Base-by-base conservation (phyloP, 2,329 filamentous ascomycete genomes). In the Dichotomopilus funicola region DNA sequence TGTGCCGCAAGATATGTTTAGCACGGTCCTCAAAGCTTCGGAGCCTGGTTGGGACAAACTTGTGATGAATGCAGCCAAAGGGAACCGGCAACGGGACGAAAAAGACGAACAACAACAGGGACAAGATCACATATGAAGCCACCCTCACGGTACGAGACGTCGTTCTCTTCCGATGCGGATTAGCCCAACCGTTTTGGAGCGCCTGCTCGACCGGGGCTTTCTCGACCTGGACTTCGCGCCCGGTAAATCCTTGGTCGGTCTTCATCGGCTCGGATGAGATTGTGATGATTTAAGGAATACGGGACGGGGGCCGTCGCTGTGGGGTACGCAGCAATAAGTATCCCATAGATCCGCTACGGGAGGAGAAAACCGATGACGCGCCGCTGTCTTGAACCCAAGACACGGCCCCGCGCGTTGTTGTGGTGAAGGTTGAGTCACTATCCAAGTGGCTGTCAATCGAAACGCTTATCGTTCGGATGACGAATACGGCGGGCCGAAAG, bases 1-100 rank as follows among this genome's bases (percentile, higher is more conserved):
- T 77, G 5, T 68, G 60, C 5, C 70, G 68, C 36, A 81, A 70
- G 37, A 81, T 76, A 37, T 66, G 67, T 38, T 71, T 72, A 42
- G 77, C 77, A 40, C 77, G 71, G 49, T 76, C 67, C 49, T 80
- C 73, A 27, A 77, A 63, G 4, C 71, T 71, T 55, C 63, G 61
- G 37, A 49, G 43, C 5, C 48, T 53, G 3, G 7, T 40, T 43
- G 31, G 33, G 37, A 35, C 42, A n/a, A 44, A n/a, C 12, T 13
- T 37, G 37, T 41, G 54, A 11, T 35, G 51, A 35, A 50, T 34
- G 42, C 53, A 46, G 58, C 59, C 6, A 47, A 36, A 43, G 54
- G 33, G 64, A 12, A 41, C 19, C 57, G n/a, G 65, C 64, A 41
- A 63, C 51, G 45, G 66, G 63, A 68, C 35, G 31, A 65, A 62